These are phyloP conservation scores for Trametes sanguinea DNA, from an alignment of 768 basidiomycete species.

Conservation along the genomic window DNA sequence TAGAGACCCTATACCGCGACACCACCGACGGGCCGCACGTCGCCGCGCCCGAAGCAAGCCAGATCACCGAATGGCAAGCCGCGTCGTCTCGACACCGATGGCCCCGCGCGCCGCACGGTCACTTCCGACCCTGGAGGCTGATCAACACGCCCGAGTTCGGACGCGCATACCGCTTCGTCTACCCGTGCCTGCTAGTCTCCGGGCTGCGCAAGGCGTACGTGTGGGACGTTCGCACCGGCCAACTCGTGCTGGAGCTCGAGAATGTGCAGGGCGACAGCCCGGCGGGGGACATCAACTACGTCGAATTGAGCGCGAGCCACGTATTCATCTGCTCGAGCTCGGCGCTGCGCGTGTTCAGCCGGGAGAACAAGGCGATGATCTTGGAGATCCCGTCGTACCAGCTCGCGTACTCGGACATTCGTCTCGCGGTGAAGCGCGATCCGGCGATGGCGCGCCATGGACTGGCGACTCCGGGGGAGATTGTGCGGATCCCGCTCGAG, in stretches of 20 bases:
- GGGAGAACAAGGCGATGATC: constrained; percentile 46
- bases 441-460: background rate
- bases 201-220: constrained; percentile 49
- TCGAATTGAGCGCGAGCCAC: constrained; percentile 61
- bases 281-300: constrained; percentile 55
- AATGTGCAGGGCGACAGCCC: constrained; percentile 35
- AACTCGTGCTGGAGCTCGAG: constrained; percentile 49
- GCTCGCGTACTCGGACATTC: constrained; percentile 7
- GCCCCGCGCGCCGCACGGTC: constrained; percentile 40
- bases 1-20: constrained; percentile 26
- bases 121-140: constrained; percentile 65
- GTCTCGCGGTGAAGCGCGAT: constrained; percentile 7
- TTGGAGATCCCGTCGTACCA: constrained; percentile 35
- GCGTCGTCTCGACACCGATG: constrained; percentile 22
- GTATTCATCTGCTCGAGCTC: constrained; percentile 58
- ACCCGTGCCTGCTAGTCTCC: constrained; percentile 62
- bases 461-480: background rate
- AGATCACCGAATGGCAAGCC: constrained; percentile 28
- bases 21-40: background rate
- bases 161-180: constrained; percentile 65
- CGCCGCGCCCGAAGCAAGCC: constrained; percentile 28
- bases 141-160: constrained; percentile 47
- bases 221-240: constrained; percentile 60
- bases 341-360: constrained; percentile 55
- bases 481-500: constrained; percentile 3